Evolutionary conservation across 371 early-diverging fungal genomes (phyloP).

Genomic region (Mucor indicus): DNA sequence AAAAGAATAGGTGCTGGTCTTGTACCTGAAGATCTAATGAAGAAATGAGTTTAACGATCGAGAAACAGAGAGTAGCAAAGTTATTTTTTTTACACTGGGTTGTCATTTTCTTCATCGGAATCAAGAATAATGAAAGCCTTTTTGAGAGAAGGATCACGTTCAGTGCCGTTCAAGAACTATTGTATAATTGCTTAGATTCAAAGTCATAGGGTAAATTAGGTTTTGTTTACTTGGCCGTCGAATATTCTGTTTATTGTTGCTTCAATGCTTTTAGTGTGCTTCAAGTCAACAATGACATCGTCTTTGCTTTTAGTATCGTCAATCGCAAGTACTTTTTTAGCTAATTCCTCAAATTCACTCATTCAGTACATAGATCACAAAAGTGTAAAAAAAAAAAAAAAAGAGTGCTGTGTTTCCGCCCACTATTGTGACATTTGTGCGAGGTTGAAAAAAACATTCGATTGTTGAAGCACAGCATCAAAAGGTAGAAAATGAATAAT

Average conservation of each 20-base stretch:
- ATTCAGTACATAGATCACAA: background rate
- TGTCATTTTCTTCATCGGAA: conserved; percentile 19
- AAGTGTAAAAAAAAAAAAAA: background rate
- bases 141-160: conserved; percentile 1
- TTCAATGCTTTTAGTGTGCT: conserved; percentile 42
- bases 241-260: conserved; percentile 53
- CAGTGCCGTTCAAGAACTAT: conserved; percentile 3
- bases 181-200: background rate
- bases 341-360: conserved; percentile 14
- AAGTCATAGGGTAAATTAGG: background rate
- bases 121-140: conserved; percentile 13
- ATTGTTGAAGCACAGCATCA: too few species aligned
- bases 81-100: background rate
- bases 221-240: conserved; percentile 46
- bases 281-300: conserved; percentile 44
- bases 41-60: background rate
- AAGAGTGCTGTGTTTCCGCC: too few species aligned
- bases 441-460: background rate
- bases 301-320: conserved; percentile 16
- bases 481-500: too few species aligned
- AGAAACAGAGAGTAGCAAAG: background rate
- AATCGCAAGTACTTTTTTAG: conserved; percentile 26
- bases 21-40: background rate
- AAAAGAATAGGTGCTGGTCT: background rate
- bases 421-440: too few species aligned